phyloP scores from a whole-genome alignment of 73 alveolate species.

The Paramecium biaurelia region DNA sequence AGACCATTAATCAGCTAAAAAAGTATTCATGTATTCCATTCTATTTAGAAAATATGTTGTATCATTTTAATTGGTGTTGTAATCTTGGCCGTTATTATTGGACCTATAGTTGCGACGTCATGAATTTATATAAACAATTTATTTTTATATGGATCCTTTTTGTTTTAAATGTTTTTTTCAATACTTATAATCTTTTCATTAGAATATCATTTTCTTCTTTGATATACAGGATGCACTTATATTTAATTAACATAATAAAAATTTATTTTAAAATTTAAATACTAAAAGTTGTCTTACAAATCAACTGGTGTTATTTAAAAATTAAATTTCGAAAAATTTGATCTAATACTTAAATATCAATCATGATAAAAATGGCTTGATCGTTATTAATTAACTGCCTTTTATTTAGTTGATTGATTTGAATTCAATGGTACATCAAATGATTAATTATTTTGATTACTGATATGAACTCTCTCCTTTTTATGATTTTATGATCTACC shows the following conservation, averaged over 20 bases:
- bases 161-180: too few relatives aligned
- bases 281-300: background rate
- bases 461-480: background rate
- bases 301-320: too few relatives aligned
- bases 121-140: background rate
- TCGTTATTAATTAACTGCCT: background rate
- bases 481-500: background rate
- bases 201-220: too few relatives aligned
- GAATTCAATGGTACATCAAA: conserved; percentile 3
- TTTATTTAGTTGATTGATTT: background rate
- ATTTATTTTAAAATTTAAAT: background rate
- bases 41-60: conserved; percentile 32
- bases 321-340: background rate
- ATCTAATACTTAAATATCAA: background rate
- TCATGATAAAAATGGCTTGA: background rate
- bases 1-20: background rate
- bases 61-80: background rate
- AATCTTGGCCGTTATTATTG: conserved; percentile 3
- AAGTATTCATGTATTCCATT: background rate
- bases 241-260: too few relatives aligned
- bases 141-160: too few relatives aligned
- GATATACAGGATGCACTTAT: too few relatives aligned
- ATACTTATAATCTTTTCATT: too few relatives aligned
- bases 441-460: background rate
- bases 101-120: background rate